Base-by-base conservation (phyloP, 176 grass and related monocot species). In the Cenchrus purpureus region DNA sequence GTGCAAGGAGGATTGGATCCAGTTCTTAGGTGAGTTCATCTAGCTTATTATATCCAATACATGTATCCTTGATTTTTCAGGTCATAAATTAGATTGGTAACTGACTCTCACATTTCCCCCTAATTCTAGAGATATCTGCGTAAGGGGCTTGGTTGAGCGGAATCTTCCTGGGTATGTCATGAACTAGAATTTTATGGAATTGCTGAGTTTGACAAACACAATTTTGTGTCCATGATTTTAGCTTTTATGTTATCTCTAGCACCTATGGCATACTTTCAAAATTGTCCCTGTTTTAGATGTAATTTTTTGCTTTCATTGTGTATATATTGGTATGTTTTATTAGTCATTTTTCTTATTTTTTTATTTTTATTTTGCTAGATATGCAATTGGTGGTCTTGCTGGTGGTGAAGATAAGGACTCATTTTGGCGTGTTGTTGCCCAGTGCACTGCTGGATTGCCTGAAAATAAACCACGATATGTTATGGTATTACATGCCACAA, bases 1-100 rank as follows among this genome's bases (percentile, higher is more conserved):
- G 97, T 95, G 62, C 93, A 98, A 98, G 96, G 97, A 87, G 97
- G 93, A 83, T 82, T 98, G 79, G 93, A 98, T 91, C 93, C 97
- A 68, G 78, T 95, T 92, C 91, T 98, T 55, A 88, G 97, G 97
- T 92, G 78, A 87, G 87, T 80, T 81, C 53, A 61, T 82, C 58
- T 63, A 56, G 29, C 67, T 74, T 86, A 53, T 80, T 83, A 57
- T 64, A 75, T 75, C 20, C 29, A 54, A 9, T 53, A n/a, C 81
- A 74, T 62, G 7, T 71, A 40, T 80, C 29, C 50, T 78, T 12
- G 25, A 20, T n/a, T 57, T 34, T 74, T 54, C 32, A 73, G 53
- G 15, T 34, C 64, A 74, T 80, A 17, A 29, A 61, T 76, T 79
- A 12, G 32, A 19, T 84, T 76, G 52, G 51, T 31, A 62, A 19